Evolutionary conservation across 2,329 filamentous ascomycete genomes (phyloP).

Genomic region (Coleophoma crateriformis): DNA sequence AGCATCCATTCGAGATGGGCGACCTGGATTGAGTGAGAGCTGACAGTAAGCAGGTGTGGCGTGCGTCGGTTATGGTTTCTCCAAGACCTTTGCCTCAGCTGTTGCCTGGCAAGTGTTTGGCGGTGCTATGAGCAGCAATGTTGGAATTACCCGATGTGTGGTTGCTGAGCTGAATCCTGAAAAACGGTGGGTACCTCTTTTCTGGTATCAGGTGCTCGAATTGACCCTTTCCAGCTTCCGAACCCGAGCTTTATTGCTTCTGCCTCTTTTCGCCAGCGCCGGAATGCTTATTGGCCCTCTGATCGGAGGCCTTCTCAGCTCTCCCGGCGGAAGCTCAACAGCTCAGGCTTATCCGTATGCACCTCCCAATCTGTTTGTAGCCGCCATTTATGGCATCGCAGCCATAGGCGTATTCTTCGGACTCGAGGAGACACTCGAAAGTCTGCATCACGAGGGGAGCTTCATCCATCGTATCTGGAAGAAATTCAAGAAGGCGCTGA

Average conservation of each 20-base stretch:
- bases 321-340: conserved; percentile 28
- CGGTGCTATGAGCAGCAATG: conserved; percentile 62
- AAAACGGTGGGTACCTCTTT: conserved; percentile 41
- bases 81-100: conserved; percentile 49
- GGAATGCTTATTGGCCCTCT: conserved; percentile 44
- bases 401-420: conserved; percentile 23
- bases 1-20: background rate
- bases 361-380: conserved; percentile 30
- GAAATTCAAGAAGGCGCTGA: background rate
- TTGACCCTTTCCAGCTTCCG: conserved; percentile 37
- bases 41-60: conserved; percentile 42
- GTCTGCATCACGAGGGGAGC: background rate
- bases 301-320: conserved; percentile 28
- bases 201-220: background rate
- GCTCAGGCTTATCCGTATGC: conserved; percentile 31
- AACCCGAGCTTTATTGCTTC: conserved; percentile 31
- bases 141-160: conserved; percentile 64
- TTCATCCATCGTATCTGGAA: conserved; percentile 23
- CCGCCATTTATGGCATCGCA: conserved; percentile 18
- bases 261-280: conserved; percentile 61
- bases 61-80: conserved; percentile 62
- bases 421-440: conserved; percentile 11
- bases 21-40: background rate
- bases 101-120: conserved; percentile 52
- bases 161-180: conserved; percentile 64